These are phyloP conservation scores for Styphnolobium japonicum DNA, from an alignment of 306 rosid species.

Conservation along the genomic window DNA sequence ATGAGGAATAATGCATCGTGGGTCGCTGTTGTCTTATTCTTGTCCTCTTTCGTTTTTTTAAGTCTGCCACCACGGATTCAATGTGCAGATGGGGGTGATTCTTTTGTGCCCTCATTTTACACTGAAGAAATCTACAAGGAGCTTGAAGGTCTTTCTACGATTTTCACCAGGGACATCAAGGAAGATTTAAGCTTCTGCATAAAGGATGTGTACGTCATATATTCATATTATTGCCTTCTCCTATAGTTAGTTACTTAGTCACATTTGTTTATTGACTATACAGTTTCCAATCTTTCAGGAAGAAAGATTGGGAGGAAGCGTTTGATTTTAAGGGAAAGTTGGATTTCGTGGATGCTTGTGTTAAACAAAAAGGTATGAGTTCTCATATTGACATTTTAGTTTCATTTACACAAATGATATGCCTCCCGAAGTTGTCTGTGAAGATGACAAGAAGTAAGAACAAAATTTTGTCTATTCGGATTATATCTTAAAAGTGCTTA, in stretches of 20 bases:
- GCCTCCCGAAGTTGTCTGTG: background rate
- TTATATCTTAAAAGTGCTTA: background rate
- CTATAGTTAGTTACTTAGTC: background rate
- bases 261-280: background rate
- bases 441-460: background rate
- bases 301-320: conserved; percentile 70
- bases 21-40: conserved; percentile 18
- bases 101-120: conserved; percentile 32
- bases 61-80: conserved; percentile 25
- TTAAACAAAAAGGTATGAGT: conserved; percentile 56
- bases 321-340: conserved; percentile 52
- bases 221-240: background rate
- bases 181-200: conserved; percentile 55
- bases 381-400: background rate
- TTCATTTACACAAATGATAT: background rate
- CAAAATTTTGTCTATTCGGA: background rate
- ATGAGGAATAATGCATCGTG: conserved; percentile 35
- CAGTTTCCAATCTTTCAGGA: conserved; percentile 37
- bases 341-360: conserved; percentile 59
- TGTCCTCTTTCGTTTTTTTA: conserved; percentile 29
- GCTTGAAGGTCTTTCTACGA: conserved; percentile 43
- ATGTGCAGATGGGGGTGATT: conserved; percentile 37
- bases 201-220: conserved; percentile 60
- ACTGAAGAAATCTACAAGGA: conserved; percentile 38
- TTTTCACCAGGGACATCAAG: conserved; percentile 44